Conservation (phyloP, 805 yeast species). For the Peterozyma xylosa region DNA sequence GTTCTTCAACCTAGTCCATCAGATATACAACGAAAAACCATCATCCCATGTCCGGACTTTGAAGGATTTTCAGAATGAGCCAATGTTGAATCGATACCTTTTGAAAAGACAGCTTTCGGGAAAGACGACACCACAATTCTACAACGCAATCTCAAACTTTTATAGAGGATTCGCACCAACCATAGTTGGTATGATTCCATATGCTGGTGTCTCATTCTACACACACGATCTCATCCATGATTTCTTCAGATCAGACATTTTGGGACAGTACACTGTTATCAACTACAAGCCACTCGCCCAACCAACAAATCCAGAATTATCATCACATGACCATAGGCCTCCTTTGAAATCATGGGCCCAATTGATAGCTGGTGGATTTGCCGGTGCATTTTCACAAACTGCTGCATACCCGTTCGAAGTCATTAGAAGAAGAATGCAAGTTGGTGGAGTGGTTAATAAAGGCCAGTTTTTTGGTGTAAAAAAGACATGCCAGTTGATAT, state of each 20-base stretch:
- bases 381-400: conserved; percentile 92
- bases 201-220: conserved; percentile 95
- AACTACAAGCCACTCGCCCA: conserved; percentile 4
- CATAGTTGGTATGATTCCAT: conserved; percentile 91
- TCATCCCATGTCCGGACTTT: conserved; percentile 20
- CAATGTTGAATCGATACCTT: conserved; percentile 17
- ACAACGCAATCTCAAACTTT: conserved; percentile 52
- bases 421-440: conserved; percentile 91
- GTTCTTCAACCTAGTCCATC: conserved; percentile 19
- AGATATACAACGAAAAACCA: conserved; percentile 26
- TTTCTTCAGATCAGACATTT: conserved; percentile 53
- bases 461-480: conserved; percentile 45
- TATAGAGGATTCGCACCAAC: conserved; percentile 95
- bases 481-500: conserved; percentile 52
- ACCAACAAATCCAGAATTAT: conserved; percentile 20
- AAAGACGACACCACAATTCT: conserved; percentile 27
- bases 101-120: conserved; percentile 21
- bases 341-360: conserved; percentile 92
- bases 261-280: conserved; percentile 45
- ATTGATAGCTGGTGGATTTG: conserved; percentile 87
- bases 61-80: conserved; percentile 21
- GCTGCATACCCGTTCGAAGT: conserved; percentile 97
- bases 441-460: conserved; percentile 64
- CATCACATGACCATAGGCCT: conserved; percentile 35
- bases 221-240: conserved; percentile 92